A percentile compares a stretch with the other conserved stretches of the same genome.
Evolutionary conservation across 805 yeast genomes (phyloP).

Genomic region (Blastobotrys robertii): DNA sequence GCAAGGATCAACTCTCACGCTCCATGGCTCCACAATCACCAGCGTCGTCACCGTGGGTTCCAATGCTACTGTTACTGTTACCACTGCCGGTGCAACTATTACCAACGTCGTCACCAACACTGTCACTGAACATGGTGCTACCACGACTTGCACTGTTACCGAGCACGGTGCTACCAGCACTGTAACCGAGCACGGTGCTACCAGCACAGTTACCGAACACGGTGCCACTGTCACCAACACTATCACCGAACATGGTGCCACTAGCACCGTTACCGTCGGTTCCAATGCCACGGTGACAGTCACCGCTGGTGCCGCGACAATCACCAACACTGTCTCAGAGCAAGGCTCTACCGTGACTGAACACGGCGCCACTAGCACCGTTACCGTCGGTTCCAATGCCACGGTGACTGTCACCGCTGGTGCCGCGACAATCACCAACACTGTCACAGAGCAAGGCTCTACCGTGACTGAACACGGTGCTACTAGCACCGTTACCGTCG

Average conservation of each 20-base stretch:
- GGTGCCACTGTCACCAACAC: conserved; percentile 7
- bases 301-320: conserved; percentile 4
- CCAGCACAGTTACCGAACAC: conserved; percentile 1
- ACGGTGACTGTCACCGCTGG: conserved; percentile 5
- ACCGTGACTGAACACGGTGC: neutral
- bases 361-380: conserved; percentile 13
- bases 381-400: conserved; percentile 1
- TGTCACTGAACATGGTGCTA: conserved; percentile 6
- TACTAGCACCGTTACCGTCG: conserved; percentile 8
- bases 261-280: conserved; percentile 7
- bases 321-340: conserved; percentile 6
- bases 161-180: conserved; percentile 4
- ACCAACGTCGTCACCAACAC: conserved; percentile 5
- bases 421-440: conserved; percentile 14
- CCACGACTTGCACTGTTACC: conserved; percentile 4
- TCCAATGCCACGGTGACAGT: conserved; percentile 16
- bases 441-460: conserved; percentile 8
- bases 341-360: conserved; percentile 8
- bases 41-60: neutral
- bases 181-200: conserved; percentile 1
- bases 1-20: conserved; percentile 2
- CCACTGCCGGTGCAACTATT: conserved; percentile 7
- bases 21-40: conserved; percentile 6
- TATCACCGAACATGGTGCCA: conserved; percentile 1
- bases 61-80: conserved; percentile 7